phyloP scores from a whole-genome alignment of 169 alveolate species.

The Fabrea salina region DNA sequence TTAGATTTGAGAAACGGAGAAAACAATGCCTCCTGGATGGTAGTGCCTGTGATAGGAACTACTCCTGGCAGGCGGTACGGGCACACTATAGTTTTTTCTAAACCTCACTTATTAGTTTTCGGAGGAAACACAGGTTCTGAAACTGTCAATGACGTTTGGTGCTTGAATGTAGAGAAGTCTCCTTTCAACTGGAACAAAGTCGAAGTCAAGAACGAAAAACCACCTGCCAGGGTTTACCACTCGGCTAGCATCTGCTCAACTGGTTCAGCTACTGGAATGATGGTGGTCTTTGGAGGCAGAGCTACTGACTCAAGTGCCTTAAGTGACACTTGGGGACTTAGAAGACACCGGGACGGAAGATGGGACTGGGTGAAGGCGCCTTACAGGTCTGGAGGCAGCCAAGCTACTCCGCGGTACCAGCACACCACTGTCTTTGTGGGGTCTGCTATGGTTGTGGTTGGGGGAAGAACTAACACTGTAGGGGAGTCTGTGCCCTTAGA shows the following conservation, averaged over 20 bases:
- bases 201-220: slow-evolving; percentile 77
- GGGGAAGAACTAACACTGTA: slow-evolving; percentile 95
- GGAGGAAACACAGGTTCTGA: slow-evolving; percentile 99
- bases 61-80: slow-evolving; percentile 99
- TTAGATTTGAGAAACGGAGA: slow-evolving; percentile 94
- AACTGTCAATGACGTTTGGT: slow-evolving; percentile 96
- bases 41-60: slow-evolving; percentile 95
- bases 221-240: slow-evolving; percentile 96
- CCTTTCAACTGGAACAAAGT: slow-evolving; percentile 96
- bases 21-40: slow-evolving; percentile 92
- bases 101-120: slow-evolving; percentile 94
- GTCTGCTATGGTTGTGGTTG: slow-evolving; percentile 89
- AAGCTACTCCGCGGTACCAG: slow-evolving; percentile 92
- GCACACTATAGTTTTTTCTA: slow-evolving; percentile 95
- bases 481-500: slow-evolving; percentile 86
- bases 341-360: slow-evolving; percentile 98
- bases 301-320: slow-evolving; percentile 91
- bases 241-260: slow-evolving; percentile 85
- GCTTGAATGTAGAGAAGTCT: slow-evolving; percentile 94
- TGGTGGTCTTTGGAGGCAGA: slow-evolving; percentile 98
- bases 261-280: slow-evolving; percentile 99
- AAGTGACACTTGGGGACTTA: slow-evolving; percentile 98
- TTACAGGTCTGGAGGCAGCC: slow-evolving; percentile 72
- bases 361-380: slow-evolving; percentile 99
- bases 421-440: slow-evolving; percentile 87